Conservation (phyloP, 2,329 filamentous ascomycete genomes). For the Aspergillus alliaceus region DNA sequence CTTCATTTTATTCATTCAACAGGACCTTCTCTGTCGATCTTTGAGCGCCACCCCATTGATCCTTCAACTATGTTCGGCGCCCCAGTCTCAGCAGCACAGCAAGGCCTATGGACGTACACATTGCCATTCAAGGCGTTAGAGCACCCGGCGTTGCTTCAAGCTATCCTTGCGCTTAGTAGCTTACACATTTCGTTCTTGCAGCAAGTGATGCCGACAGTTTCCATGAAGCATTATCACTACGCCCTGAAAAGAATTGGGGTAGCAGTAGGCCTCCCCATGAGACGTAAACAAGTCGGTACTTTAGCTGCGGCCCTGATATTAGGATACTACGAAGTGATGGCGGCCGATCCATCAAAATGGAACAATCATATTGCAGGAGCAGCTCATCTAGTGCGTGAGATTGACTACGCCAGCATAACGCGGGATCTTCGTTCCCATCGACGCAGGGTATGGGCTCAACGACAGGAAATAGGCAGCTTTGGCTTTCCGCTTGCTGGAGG, state of each 20-base stretch:
- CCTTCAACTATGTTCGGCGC: constrained; percentile 66
- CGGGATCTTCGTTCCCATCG: constrained; percentile 67
- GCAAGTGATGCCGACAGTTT: constrained; percentile 70
- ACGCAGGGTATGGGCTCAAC: constrained; percentile 44
- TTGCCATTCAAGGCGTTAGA: constrained; percentile 81
- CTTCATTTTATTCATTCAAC: constrained; percentile 90
- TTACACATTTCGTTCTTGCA: constrained; percentile 86
- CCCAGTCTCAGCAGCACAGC: constrained; percentile 61
- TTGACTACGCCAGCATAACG: constrained; percentile 74
- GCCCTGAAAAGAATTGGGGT: constrained; percentile 75
- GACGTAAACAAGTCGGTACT: constrained; percentile 74
- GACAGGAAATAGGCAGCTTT: constrained; percentile 25
- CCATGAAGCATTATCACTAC: constrained; percentile 88
- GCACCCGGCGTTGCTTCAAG: constrained; percentile 83
- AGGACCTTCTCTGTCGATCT: constrained; percentile 80
- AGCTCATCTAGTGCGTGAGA: constrained; percentile 76
- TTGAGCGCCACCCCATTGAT: constrained; percentile 78
- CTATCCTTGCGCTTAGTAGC: constrained; percentile 83
- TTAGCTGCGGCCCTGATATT: constrained; percentile 85
- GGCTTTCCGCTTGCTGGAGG: constrained; percentile 18
- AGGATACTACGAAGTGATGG: constrained; percentile 92
- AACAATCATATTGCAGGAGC: constrained; percentile 87
- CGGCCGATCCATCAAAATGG: constrained; percentile 93
- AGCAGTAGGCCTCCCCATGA: constrained; percentile 68
- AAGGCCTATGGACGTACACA: constrained; percentile 66